Evolutionary conservation across 2,329 filamentous ascomycete genomes (phyloP).

Genomic region (Penicillium concentricum): DNA sequence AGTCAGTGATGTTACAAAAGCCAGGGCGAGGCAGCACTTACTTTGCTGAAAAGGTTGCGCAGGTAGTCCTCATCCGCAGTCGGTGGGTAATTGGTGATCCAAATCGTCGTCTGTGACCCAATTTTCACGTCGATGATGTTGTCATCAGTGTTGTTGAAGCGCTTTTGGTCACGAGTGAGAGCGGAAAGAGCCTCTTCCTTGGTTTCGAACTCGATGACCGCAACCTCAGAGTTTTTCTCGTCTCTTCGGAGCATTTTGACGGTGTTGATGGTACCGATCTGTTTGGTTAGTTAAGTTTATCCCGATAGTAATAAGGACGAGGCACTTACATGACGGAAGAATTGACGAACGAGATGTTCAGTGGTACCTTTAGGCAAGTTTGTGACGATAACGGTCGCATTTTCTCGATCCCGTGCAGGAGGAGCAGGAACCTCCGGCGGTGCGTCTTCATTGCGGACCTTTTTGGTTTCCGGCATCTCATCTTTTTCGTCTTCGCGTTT

Average conservation of each 20-base stretch:
- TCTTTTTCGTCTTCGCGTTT: constrained; percentile 64
- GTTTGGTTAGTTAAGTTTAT: constrained; percentile 8
- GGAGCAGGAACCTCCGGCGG: constrained; percentile 34
- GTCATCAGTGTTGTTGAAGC: constrained; percentile 58
- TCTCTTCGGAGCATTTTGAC: constrained; percentile 66
- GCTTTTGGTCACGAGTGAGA: constrained; percentile 76
- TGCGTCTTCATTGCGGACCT: constrained; percentile 20
- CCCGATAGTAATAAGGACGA: neutral
- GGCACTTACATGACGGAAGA: constrained; percentile 70
- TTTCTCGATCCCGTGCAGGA: constrained; percentile 80
- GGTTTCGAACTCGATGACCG: constrained; percentile 80
- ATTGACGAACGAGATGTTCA: constrained; percentile 75
- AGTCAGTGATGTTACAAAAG: constrained; percentile 12
- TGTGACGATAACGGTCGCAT: constrained; percentile 78
- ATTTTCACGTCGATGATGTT: constrained; percentile 70
- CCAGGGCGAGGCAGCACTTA: constrained; percentile 24
- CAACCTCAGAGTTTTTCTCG: constrained; percentile 62
- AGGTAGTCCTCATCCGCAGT: constrained; percentile 51
- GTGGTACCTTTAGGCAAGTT: constrained; percentile 70
- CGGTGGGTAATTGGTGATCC: constrained; percentile 82
- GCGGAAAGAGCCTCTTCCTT: constrained; percentile 79
- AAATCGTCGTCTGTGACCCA: constrained; percentile 78
- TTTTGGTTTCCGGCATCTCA: constrained; percentile 6
- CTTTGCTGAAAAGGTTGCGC: constrained; percentile 57
- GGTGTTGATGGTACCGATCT: constrained; percentile 77